Evolutionary conservation across 139 green algal genomes (phyloP).

Genomic region (Closterium sp.): DNA sequence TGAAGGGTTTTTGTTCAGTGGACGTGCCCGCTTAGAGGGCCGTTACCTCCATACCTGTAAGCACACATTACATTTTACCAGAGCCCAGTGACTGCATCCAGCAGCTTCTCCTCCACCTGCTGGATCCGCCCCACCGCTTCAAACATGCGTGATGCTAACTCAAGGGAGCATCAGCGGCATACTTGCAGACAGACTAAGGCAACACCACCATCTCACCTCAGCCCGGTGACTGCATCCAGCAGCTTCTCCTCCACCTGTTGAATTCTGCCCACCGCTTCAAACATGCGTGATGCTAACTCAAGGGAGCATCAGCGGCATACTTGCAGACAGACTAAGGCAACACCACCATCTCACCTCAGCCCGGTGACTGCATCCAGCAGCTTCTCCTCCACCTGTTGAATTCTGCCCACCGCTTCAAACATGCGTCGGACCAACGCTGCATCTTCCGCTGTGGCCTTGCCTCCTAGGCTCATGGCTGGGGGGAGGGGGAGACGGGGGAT

Average conservation of each 20-base stretch:
- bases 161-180: too few relatives aligned
- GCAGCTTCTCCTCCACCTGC: slow-evolving; percentile 78
- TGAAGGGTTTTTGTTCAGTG: too few relatives aligned
- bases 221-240: slow-evolving; percentile 86
- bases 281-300: not conserved
- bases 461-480: slow-evolving; percentile 81
- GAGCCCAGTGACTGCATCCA: slow-evolving; percentile 89
- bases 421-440: slow-evolving; percentile 52
- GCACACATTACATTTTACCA: slow-evolving; percentile 16
- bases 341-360: too few relatives aligned
- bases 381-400: slow-evolving; percentile 71
- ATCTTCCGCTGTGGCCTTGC: slow-evolving; percentile 63
- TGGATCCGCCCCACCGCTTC: slow-evolving; percentile 49
- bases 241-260: slow-evolving; percentile 76
- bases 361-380: slow-evolving; percentile 90
- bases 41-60: slow-evolving; percentile 22
- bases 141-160: slow-evolving; percentile 47
- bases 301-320: too few relatives aligned
- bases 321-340: too few relatives aligned
- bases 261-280: not conserved
- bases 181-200: too few relatives aligned
- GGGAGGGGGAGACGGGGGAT: too few relatives aligned
- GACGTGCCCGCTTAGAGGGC: too few relatives aligned
- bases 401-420: slow-evolving; percentile 53
- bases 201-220: slow-evolving; percentile 56